Percentiles rank a stretch among this genome's conserved stretches.
Evolutionary conservation across 345 rosid genomes (phyloP).

Genomic region (Boechera stricta): DNA sequence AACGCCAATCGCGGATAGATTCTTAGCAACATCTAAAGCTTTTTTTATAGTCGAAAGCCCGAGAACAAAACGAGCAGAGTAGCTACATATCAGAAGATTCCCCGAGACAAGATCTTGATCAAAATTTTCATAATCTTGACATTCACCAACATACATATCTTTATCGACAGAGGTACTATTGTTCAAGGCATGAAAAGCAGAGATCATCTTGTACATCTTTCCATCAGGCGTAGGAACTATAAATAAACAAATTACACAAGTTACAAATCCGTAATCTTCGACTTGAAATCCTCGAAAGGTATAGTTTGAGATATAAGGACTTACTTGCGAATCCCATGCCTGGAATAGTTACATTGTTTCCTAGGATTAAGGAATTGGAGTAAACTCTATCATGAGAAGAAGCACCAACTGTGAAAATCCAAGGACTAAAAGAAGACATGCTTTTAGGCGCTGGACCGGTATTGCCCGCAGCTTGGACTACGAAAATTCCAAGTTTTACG

Average conservation of each 20-base stretch:
- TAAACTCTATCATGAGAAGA: constrained; percentile 91
- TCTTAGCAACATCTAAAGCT: constrained; percentile 77
- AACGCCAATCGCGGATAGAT: constrained; percentile 84
- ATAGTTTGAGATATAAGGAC: constrained; percentile 32
- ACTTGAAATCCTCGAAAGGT: neutral
- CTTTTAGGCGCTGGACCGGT: constrained; percentile 96
- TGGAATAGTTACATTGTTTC: constrained; percentile 74
- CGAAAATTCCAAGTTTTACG: constrained; percentile 83
- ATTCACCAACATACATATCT: constrained; percentile 89
- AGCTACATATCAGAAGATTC: constrained; percentile 83
- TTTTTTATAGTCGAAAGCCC: constrained; percentile 86
- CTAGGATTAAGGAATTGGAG: constrained; percentile 69
- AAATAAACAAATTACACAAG: constrained; percentile 22
- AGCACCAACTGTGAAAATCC: constrained; percentile 97
- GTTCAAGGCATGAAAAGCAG: constrained; percentile 75
- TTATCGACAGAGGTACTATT: constrained; percentile 57
- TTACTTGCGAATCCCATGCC: constrained; percentile 92
- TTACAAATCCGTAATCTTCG: constrained; percentile 5
- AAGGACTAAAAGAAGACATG: constrained; percentile 96
- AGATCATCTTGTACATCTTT: constrained; percentile 63
- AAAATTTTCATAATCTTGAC: constrained; percentile 74
- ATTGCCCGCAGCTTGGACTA: constrained; percentile 98
- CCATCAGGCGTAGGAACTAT: constrained; percentile 67
- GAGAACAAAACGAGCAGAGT: constrained; percentile 85
- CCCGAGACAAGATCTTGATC: constrained; percentile 62